A percentile compares a stretch with the other conserved stretches of the same genome.
Evolutionary conservation across 192 early-diverging fungal genomes (phyloP).

Genomic region (Backusella psychrophila): DNA sequence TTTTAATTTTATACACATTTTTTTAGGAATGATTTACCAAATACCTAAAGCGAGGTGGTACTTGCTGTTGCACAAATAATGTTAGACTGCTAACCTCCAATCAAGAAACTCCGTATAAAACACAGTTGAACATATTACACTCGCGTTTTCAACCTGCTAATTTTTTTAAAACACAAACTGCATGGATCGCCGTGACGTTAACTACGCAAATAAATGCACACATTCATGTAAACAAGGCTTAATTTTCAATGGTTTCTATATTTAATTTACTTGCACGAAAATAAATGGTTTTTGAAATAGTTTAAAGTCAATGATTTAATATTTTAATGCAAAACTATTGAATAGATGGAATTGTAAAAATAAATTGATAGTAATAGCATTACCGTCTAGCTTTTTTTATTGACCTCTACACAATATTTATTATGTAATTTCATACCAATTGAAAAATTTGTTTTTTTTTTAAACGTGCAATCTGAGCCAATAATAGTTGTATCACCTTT

Average conservation of each 20-base stretch:
- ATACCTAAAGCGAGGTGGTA: not conserved
- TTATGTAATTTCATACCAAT: not conserved
- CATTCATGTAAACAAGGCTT: not conserved
- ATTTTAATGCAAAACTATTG: not conserved
- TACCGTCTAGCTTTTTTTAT: not conserved
- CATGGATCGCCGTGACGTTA: not conserved
- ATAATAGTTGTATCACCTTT: not conserved
- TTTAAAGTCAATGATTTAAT: not conserved
- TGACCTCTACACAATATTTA: not conserved
- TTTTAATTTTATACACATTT: conserved; percentile 4
- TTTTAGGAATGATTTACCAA: not conserved
- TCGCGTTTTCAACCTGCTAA: not conserved
- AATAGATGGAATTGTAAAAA: not conserved
- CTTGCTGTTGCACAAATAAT: not conserved
- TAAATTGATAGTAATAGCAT: not conserved
- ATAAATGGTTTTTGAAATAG: not conserved
- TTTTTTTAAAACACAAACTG: not conserved
- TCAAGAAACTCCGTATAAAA: not conserved
- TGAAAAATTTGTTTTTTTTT: not conserved
- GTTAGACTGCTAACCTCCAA: not conserved
- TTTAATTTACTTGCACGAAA: not conserved
- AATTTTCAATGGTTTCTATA: not conserved
- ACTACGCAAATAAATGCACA: not conserved
- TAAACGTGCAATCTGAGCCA: not conserved
- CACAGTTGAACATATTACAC: not conserved